phyloP scores from a whole-genome alignment of 176 grass and related monocot genomes.

The Paspalum vaginatum region DNA sequence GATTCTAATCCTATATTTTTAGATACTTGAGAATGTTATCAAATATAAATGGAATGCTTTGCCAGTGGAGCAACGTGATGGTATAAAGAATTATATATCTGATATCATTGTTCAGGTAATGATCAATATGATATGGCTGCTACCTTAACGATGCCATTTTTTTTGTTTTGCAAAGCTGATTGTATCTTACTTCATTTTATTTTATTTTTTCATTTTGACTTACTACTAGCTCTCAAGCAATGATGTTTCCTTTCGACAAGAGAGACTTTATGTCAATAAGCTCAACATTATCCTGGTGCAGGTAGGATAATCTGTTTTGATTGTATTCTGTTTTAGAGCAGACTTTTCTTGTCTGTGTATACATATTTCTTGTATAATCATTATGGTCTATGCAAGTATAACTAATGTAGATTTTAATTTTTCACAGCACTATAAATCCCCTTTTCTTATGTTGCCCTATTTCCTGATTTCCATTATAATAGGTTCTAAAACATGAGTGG shows the following conservation, averaged over 20 bases:
- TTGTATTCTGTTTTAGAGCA: constrained; percentile 5
- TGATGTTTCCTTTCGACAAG: constrained; percentile 79
- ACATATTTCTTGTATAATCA: not conserved
- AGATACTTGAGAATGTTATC: constrained; percentile 84
- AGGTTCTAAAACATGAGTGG: constrained; percentile 97
- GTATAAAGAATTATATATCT: constrained; percentile 87
- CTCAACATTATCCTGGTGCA: constrained; percentile 95
- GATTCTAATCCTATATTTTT: constrained; percentile 32
- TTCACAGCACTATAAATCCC: not conserved
- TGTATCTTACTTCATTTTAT: not conserved
- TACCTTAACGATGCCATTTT: not conserved
- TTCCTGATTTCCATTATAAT: constrained; percentile 17
- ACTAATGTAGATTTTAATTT: not conserved
- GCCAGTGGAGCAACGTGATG: constrained; percentile 70
- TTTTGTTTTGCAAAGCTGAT: not conserved
- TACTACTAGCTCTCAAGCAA: constrained; percentile 73
- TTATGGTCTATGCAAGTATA: not conserved
- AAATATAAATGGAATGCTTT: constrained; percentile 80
- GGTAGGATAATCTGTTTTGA: constrained; percentile 50
- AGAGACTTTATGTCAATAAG: constrained; percentile 96
- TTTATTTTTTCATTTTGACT: not conserved
- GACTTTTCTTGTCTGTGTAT: not conserved
- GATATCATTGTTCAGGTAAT: constrained; percentile 74
- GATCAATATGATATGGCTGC: not conserved
- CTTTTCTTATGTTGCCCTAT: constrained; percentile 7